Conservation (phyloP, 2,329 filamentous ascomycete genomes). For the Aureobasidium sp. region DNA sequence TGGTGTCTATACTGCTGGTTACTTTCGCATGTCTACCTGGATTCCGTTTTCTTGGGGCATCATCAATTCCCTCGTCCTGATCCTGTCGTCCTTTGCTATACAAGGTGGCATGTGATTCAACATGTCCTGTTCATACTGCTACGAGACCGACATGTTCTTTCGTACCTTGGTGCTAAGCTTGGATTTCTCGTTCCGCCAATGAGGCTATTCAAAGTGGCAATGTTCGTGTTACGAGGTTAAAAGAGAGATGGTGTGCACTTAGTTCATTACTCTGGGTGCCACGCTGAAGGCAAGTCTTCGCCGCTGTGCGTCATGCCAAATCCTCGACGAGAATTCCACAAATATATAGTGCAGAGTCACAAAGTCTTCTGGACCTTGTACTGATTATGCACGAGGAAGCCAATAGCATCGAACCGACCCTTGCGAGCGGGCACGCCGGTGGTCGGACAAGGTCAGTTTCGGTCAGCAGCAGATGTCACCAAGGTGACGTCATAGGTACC, state of each 20-base stretch:
- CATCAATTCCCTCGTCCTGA: slow-evolving; percentile 72
- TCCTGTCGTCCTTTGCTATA: slow-evolving; percentile 86
- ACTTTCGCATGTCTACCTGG: slow-evolving; percentile 90
- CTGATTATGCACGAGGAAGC: too few species aligned
- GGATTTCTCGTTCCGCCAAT: neutral
- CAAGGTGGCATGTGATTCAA: slow-evolving; percentile 66
- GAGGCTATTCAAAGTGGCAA: neutral
- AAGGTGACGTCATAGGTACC: too few species aligned
- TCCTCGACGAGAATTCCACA: neutral
- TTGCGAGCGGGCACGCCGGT: too few species aligned
- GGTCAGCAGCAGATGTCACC: too few species aligned
- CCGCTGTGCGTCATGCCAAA: neutral
- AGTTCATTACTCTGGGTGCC: too few species aligned
- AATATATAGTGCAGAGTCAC: neutral
- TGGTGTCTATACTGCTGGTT: slow-evolving; percentile 71
- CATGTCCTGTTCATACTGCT: neutral
- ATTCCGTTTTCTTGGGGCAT: slow-evolving; percentile 83
- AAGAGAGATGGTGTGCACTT: neutral
- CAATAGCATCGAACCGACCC: too few species aligned
- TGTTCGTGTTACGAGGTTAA: neutral
- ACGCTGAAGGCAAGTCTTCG: neutral
- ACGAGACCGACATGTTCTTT: neutral
- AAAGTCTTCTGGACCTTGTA: neutral
- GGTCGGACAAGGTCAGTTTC: too few species aligned
- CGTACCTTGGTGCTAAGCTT: neutral